These are phyloP conservation scores for Exophiala sideris DNA, from an alignment of 2,329 filamentous ascomycete genomes.

Conservation along the genomic window DNA sequence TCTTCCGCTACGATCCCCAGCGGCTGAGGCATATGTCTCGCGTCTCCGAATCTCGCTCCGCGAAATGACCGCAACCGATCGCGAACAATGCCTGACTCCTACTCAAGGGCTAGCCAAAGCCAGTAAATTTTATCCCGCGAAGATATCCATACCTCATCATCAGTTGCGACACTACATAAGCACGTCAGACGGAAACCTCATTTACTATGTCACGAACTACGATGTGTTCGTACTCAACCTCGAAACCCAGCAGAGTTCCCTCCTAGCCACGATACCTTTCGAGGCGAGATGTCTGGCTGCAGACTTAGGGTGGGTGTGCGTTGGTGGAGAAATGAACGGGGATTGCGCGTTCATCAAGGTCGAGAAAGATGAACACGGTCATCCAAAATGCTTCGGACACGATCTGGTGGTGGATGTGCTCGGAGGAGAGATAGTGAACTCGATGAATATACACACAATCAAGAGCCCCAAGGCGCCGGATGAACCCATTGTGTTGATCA, in stretches of 20 bases:
- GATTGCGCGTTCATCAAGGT: constrained; percentile 79
- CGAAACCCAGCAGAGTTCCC: constrained; percentile 62
- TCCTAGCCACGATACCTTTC: constrained; percentile 68
- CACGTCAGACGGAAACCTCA: constrained; percentile 67
- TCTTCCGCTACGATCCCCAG: neutral
- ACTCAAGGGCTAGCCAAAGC: constrained; percentile 14
- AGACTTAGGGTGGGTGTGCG: constrained; percentile 81
- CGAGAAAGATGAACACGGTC: constrained; percentile 37
- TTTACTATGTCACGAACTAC: constrained; percentile 79
- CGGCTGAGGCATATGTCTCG: constrained; percentile 15
- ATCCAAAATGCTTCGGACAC: constrained; percentile 38
- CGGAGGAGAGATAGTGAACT: constrained; percentile 64
- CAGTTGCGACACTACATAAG: constrained; percentile 82
- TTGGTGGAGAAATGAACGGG: constrained; percentile 78
- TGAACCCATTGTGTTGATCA: constrained; percentile 61
- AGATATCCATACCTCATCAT: constrained; percentile 59
- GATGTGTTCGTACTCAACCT: constrained; percentile 73
- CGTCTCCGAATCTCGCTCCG: constrained; percentile 7
- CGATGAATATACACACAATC: constrained; percentile 61
- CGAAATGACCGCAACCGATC: constrained; percentile 22
- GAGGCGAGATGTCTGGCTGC: constrained; percentile 83
- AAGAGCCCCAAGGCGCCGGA: constrained; percentile 44
- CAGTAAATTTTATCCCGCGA: constrained; percentile 62
- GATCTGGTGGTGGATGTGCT: constrained; percentile 46
- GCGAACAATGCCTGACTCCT: constrained; percentile 21